Base-by-base conservation (phyloP, 2,329 filamentous ascomycete species). In the Diaporthe sp. region DNA sequence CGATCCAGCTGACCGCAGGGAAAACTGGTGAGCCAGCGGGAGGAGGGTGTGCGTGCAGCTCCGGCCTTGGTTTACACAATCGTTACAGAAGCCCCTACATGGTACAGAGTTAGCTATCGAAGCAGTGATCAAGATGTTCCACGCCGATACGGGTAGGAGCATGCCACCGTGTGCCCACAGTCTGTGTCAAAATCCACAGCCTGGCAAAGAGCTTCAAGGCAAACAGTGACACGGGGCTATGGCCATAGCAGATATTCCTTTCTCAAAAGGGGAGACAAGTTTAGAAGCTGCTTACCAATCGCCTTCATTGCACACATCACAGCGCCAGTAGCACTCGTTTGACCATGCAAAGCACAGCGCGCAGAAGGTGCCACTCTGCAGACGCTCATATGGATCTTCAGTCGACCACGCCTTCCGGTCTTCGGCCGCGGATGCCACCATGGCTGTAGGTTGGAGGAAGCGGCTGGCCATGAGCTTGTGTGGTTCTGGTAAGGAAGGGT, bases 251-350 rank as follows among this genome's bases (percentile, higher is more conserved):
- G 37, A 39, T 39, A 39, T 39, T 39, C 37, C 12, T 39, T 39
- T 10, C 37, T 39, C 12, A 15, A 39, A 39, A 39, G 10, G 37
- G 37, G 10, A 39, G 10, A 39, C 37, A 39, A 39, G 37, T 39
- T 13, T 39, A 12, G 37, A 39, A 39, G 37, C 37, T 39, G 37
- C 37, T 39, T 39, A 39, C 37, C 96, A 98, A 81, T 97, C 96
- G 7, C 95, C 96, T 77, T 97, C 92, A 80, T 98, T 98, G 85
- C 96, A 98, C 37, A 89, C 83, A 76, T 94, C 91, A 83, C 96
- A 98, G 77, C 94, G 92, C 96, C 96, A 98, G 84, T 94, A 98
- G 84, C 95, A 97, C 71, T 93, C 90, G 80, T 97, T 96, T 0
- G 95, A 90, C 86, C 92, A 94, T 0, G 90, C 87, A 25, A 89